Conservation (phyloP, 306 rosid genomes). For the Pueraria montana region DNA sequence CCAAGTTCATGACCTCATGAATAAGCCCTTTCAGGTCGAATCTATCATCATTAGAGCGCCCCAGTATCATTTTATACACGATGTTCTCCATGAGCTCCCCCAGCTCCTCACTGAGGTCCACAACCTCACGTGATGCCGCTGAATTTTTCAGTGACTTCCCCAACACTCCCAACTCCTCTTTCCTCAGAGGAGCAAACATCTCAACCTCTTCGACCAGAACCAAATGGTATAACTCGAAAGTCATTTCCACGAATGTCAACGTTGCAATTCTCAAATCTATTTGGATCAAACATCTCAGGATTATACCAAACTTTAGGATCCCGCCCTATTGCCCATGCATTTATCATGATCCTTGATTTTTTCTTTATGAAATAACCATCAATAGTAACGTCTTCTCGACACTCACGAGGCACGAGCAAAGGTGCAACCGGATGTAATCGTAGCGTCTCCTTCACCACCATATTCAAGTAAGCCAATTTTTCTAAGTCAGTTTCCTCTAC, state of each 20-base stretch:
- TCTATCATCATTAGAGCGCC: no score
- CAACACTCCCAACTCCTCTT: no score
- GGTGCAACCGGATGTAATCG: constrained; percentile 49
- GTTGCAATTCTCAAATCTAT: constrained; percentile 20
- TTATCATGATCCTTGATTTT: constrained; percentile 39
- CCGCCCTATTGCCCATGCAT: constrained; percentile 51
- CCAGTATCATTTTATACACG: no score
- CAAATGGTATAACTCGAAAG: constrained; percentile 56
- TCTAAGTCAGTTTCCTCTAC: constrained; percentile 54
- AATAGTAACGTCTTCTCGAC: constrained; percentile 32
- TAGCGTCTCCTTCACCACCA: constrained; percentile 55
- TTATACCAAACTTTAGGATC: constrained; percentile 50
- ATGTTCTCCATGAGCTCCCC: no score
- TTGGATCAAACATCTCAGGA: constrained; percentile 41
- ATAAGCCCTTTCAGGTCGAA: not conserved
- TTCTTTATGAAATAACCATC: constrained; percentile 48
- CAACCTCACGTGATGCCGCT: no score
- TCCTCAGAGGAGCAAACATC: no score
- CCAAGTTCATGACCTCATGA: not conserved
- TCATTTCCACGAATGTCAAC: constrained; percentile 43
- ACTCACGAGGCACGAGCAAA: constrained; percentile 35
- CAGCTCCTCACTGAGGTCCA: no score
- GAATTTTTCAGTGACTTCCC: no score
- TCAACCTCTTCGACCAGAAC: constrained; percentile 55
- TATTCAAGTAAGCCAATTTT: constrained; percentile 45